A percentile compares a stretch with the other conserved stretches of the same genome.
Evolutionary conservation across 1,139 yeast genomes (phyloP).

Genomic region (Debaryomycetaceae sp.): DNA sequence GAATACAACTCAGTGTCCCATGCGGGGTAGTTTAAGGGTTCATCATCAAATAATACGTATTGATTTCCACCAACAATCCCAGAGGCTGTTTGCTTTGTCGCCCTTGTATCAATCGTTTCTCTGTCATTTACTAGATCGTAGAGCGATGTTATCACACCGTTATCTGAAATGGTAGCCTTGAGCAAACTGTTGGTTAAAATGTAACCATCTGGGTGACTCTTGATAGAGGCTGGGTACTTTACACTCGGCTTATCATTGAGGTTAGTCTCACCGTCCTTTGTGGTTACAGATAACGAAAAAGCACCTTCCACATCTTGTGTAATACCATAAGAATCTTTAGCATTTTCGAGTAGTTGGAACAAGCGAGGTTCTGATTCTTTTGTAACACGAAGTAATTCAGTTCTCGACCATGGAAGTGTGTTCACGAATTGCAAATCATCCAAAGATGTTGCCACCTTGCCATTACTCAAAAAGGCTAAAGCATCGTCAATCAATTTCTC

Average conservation of each 20-base stretch:
- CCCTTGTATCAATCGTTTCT: slow-evolving; percentile 61
- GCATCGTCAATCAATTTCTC: slow-evolving; percentile 53
- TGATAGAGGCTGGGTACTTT: slow-evolving; percentile 48
- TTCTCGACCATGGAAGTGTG: slow-evolving; percentile 69
- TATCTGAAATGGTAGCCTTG: slow-evolving; percentile 52
- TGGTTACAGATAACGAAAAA: slow-evolving; percentile 9
- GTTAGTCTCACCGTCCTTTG: slow-evolving; percentile 10
- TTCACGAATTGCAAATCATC: slow-evolving; percentile 39
- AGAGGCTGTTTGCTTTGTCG: slow-evolving; percentile 40
- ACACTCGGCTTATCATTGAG: slow-evolving; percentile 19
- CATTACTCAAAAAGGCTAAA: slow-evolving; percentile 21
- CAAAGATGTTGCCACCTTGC: slow-evolving; percentile 7
- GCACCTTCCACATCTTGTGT: not conserved
- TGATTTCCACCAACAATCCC: slow-evolving; percentile 64
- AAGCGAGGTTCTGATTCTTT: slow-evolving; percentile 9
- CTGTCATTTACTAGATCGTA: slow-evolving; percentile 58
- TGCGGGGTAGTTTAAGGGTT: slow-evolving; percentile 88
- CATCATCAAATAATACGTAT: slow-evolving; percentile 78
- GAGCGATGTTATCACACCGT: slow-evolving; percentile 68
- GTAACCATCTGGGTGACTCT: slow-evolving; percentile 33
- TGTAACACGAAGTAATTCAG: slow-evolving; percentile 45
- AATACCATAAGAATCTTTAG: not conserved
- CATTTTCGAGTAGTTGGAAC: slow-evolving; percentile 5
- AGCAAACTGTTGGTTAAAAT: slow-evolving; percentile 59
- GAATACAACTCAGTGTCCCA: slow-evolving; percentile 97